Evolutionary conservation across 2,329 filamentous ascomycete genomes (phyloP), one percentile per base, ranked within the genome.

Genomic region (Cryoendolithus antarcticus): DNA sequence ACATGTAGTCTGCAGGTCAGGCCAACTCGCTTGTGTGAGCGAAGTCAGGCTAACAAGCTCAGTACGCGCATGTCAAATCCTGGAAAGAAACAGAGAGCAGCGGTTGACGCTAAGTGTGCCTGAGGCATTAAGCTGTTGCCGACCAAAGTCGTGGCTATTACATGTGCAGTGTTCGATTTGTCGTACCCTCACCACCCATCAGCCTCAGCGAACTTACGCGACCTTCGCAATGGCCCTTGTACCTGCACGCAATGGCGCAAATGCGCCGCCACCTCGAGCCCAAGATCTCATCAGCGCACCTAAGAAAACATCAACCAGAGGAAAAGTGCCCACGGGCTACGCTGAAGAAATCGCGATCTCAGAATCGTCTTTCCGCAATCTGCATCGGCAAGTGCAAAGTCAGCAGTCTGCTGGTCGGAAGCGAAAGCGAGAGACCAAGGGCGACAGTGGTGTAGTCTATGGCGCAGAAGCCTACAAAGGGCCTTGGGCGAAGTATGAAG

Each of bases 401-500:
- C 46, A 49, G 35, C 47, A 52, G 12, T 47, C 52, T 2, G 52
- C 51, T 2, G 69, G 74, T 50, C 95, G 93, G 61, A 82, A 82
- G 47, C 69, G 78, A n/a, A 82, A 80, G 50, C 72, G 91, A 44
- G 86, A 96, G 61, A 77, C 69, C 49, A 95, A 91, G 56, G 91
- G 91, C 35, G 79, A 89, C 57, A 76, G 86, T 32, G 77, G 79
- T 11, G 72, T 95, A 30, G 81, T 88, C 0, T 88, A 94, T 53
- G 91, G 91, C 1, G 78, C 86, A 6, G 81, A 80, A 39, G 80
- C 86, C 34, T 98, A 98, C 61, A 74, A 93, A 30, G 93, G 93
- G 0, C 93, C 91, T 0, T 98, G 93, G 93, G 93, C 91, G 6
- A 79, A 73, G 57, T 94, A 93, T 56, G 71, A 77, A 46, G 69